Percentiles rank a stretch among this genome's conserved stretches.
These are phyloP conservation scores for Aspergillus nidulans DNA, from an alignment of 495 filamentous ascomycete genomes.

Conservation along the genomic window DNA sequence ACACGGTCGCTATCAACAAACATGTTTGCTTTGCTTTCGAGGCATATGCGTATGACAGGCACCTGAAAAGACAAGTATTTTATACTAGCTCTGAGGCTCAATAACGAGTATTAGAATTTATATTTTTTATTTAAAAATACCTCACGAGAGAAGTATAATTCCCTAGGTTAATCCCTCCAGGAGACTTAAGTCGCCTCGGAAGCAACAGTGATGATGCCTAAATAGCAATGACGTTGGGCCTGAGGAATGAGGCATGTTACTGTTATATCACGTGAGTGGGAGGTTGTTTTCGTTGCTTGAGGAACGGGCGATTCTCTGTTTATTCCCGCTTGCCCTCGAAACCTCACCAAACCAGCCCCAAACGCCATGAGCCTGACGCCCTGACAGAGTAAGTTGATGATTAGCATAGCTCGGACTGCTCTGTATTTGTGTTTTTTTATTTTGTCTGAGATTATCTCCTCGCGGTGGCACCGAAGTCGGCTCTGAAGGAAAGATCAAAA, in stretches of 20 bases:
- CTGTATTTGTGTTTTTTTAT: not conserved
- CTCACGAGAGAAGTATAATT: too few relatives aligned
- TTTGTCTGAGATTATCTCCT: not conserved
- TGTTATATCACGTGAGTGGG: slow-evolving; percentile 29
- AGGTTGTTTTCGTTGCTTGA: slow-evolving; percentile 30
- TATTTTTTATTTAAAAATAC: too few relatives aligned
- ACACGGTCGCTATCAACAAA: not conserved
- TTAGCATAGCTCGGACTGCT: not conserved
- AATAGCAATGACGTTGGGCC: not conserved
- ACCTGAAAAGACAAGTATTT: too few relatives aligned
- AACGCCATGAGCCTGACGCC: slow-evolving; percentile 19
- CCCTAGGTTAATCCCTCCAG: too few relatives aligned
- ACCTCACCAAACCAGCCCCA: slow-evolving; percentile 10
- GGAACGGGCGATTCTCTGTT: slow-evolving; percentile 35
- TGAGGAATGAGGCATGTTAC: slow-evolving; percentile 2
- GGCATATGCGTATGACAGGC: too few relatives aligned
- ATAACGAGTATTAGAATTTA: too few relatives aligned
- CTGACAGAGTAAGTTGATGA: slow-evolving; percentile 1
- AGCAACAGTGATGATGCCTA: not conserved
- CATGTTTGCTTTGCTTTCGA: not conserved
- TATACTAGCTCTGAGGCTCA: too few relatives aligned
- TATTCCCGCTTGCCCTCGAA: slow-evolving; percentile 25
- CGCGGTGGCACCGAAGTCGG: slow-evolving; percentile 12
- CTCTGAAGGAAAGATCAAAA: slow-evolving; percentile 25
- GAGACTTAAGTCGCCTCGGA: too few relatives aligned